These are phyloP conservation scores for Alternaria sp. DNA, from an alignment of 2,329 filamentous ascomycete genomes.

Conservation along the genomic window DNA sequence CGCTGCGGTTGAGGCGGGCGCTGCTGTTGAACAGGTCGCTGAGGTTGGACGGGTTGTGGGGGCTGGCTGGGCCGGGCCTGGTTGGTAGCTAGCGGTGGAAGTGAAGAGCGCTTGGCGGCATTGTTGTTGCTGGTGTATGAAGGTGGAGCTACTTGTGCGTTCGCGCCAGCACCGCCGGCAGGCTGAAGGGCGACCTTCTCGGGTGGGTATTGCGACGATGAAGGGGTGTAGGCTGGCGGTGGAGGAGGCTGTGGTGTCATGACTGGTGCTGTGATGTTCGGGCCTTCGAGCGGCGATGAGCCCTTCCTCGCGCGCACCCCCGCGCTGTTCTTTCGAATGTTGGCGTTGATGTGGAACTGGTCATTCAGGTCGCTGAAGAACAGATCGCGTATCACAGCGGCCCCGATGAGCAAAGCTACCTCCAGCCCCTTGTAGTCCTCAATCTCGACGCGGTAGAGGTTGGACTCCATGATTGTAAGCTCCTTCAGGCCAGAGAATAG, in stretches of 20 bases:
- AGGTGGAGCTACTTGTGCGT: slow-evolving; percentile 24
- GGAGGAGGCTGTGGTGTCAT: slow-evolving; percentile 41
- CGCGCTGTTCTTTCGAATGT: slow-evolving; percentile 47
- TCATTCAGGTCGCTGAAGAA: slow-evolving; percentile 71
- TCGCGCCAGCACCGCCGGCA: slow-evolving; percentile 20
- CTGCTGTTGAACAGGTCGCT: slow-evolving; percentile 1
- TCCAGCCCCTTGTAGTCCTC: slow-evolving; percentile 95
- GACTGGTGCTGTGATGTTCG: slow-evolving; percentile 37
- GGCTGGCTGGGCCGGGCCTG: slow-evolving; percentile 22
- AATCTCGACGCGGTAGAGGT: slow-evolving; percentile 86
- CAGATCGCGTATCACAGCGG: slow-evolving; percentile 66
- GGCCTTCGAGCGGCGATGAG: slow-evolving; percentile 39
- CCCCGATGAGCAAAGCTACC: slow-evolving; percentile 71
- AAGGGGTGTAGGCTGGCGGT: slow-evolving; percentile 29
- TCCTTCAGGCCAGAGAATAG: slow-evolving; percentile 76
- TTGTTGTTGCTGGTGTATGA: slow-evolving; percentile 17
- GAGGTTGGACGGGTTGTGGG: slow-evolving; percentile 6
- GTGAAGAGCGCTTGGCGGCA: slow-evolving; percentile 35
- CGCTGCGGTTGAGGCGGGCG: slow-evolving; percentile 10
- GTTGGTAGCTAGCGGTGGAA: slow-evolving; percentile 37
- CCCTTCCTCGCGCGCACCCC: slow-evolving; percentile 43
- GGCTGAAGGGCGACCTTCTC: slow-evolving; percentile 27
- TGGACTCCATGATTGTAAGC: slow-evolving; percentile 91
- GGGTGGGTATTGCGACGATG: slow-evolving; percentile 27
- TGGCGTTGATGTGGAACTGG: slow-evolving; percentile 73